These are phyloP conservation scores for Globisporangium canariense DNA, from an alignment of 352 stramenopile species.

Conservation along the genomic window DNA sequence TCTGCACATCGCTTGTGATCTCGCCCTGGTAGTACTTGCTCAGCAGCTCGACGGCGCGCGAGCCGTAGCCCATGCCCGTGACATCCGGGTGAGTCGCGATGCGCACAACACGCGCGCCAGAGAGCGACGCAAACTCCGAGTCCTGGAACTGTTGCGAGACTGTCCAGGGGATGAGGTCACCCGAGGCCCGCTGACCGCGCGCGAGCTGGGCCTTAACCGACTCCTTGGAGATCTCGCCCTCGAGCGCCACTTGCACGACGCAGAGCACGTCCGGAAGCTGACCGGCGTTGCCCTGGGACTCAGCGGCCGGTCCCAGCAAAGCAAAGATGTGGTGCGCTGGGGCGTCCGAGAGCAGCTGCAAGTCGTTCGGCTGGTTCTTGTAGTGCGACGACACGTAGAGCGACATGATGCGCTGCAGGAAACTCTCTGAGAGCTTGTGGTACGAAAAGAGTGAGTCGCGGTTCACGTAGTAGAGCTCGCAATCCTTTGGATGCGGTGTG, in stretches of 20 bases:
- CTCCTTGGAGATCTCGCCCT: constrained; percentile 97
- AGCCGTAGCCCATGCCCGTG: constrained; percentile 97
- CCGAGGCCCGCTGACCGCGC: constrained; percentile 94
- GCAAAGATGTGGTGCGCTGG: constrained; percentile 98
- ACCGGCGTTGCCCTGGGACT: constrained; percentile 85
- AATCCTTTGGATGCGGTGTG: constrained; percentile 94
- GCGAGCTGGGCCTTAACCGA: constrained; percentile 94
- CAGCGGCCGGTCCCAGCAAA: constrained; percentile 93
- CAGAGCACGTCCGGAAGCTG: constrained; percentile 97
- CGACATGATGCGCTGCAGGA: constrained; percentile 91
- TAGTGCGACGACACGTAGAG: constrained; percentile 99
- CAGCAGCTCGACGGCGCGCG: constrained; percentile 94
- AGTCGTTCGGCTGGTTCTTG: constrained; percentile 99
- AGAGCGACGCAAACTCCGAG: constrained; percentile 96
- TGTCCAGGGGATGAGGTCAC: constrained; percentile 99
- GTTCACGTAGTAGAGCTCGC: constrained; percentile 99
- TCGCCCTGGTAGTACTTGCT: constrained; percentile 98
- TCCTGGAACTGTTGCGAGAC: constrained; percentile 99
- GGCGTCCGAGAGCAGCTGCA: constrained; percentile 98
- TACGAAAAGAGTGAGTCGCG: constrained; percentile 99
- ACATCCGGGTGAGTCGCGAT: constrained; percentile 98
- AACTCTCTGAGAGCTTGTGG: constrained; percentile 97
- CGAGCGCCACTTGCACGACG: constrained; percentile 96
- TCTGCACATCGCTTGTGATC: constrained; percentile 63
- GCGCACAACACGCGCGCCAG: constrained; percentile 95